Percentiles rank a stretch among this genome's conserved stretches.
Evolutionary conservation across 148 eudicot genomes (phyloP).

Genomic region (Vaccinium darrowii): DNA sequence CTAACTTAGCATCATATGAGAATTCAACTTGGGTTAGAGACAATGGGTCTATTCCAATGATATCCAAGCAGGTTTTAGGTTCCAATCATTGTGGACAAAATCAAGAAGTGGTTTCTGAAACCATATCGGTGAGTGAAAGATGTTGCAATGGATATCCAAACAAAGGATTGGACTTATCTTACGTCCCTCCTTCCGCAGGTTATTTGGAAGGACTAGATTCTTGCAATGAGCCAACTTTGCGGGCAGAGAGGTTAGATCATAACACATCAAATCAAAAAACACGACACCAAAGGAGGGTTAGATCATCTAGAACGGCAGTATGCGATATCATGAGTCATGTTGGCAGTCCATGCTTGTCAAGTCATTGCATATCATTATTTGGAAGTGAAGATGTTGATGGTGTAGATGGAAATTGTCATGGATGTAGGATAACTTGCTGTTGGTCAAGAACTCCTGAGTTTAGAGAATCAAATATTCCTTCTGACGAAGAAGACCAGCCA

Average conservation of each 20-base stretch:
- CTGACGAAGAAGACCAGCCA: constrained; percentile 62
- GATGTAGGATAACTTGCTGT: constrained; percentile 80
- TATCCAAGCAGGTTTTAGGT: constrained; percentile 16
- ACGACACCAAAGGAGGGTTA: constrained; percentile 24
- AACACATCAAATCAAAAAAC: constrained; percentile 15
- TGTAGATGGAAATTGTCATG: constrained; percentile 43
- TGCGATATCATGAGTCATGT: constrained; percentile 61
- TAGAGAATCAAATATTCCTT: constrained; percentile 41
- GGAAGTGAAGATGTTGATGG: constrained; percentile 50
- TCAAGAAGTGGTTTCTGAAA: constrained; percentile 30
- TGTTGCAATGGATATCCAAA: constrained; percentile 29
- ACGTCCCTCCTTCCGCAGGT: constrained; percentile 40
- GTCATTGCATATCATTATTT: constrained; percentile 42
- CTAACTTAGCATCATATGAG: constrained; percentile 21
- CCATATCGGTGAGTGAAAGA: constrained; percentile 26
- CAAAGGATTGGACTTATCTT: constrained; percentile 46
- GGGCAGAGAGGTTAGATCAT: constrained; percentile 26
- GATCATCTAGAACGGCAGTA: constrained; percentile 40
- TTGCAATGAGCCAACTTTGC: constrained; percentile 48
- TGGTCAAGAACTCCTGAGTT: constrained; percentile 75
- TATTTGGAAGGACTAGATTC: constrained; percentile 56
- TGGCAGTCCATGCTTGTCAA: constrained; percentile 65
- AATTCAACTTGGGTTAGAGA: constrained; percentile 22
- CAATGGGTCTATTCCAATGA: constrained; percentile 18
- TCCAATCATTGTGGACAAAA: constrained; percentile 8